These are phyloP conservation scores for Phytophthora tubulina DNA, from an alignment of 352 stramenopile species.

Conservation along the genomic window DNA sequence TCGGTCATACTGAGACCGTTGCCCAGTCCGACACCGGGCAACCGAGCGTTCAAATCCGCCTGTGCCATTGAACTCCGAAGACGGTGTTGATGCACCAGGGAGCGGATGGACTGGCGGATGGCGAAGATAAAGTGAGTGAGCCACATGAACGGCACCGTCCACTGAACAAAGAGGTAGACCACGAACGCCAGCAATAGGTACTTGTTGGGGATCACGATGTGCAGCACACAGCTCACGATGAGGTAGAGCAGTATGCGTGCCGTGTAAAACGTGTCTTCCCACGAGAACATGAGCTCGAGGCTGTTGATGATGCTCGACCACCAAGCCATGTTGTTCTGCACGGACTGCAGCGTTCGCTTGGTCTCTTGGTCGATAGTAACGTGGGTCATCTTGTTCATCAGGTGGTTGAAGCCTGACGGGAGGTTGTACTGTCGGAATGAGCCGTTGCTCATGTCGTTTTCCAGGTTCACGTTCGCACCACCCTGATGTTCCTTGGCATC, in stretches of 20 bases:
- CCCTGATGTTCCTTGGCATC: slow-evolving; percentile 58
- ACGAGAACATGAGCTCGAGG: slow-evolving; percentile 90
- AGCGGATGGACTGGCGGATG: slow-evolving; percentile 71
- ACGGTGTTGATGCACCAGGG: slow-evolving; percentile 82
- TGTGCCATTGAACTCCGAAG: slow-evolving; percentile 69
- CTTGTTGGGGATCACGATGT: slow-evolving; percentile 89
- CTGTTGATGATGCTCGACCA: slow-evolving; percentile 86
- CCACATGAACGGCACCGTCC: slow-evolving; percentile 85
- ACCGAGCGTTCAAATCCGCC: slow-evolving; percentile 54
- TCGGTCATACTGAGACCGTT: slow-evolving; percentile 42
- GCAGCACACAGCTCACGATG: slow-evolving; percentile 86
- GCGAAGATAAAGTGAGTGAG: slow-evolving; percentile 73
- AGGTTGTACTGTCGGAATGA: slow-evolving; percentile 86
- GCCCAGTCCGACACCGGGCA: slow-evolving; percentile 47
- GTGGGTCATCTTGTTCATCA: slow-evolving; percentile 93
- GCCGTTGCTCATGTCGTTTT: slow-evolving; percentile 48
- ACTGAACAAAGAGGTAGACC: slow-evolving; percentile 83
- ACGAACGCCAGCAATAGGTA: slow-evolving; percentile 81
- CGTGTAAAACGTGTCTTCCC: slow-evolving; percentile 90
- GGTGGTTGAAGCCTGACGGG: slow-evolving; percentile 82
- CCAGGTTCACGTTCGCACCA: slow-evolving; percentile 26
- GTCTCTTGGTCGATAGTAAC: slow-evolving; percentile 88
- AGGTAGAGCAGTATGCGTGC: slow-evolving; percentile 82
- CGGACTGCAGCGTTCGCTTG: slow-evolving; percentile 83
- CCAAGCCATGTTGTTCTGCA: slow-evolving; percentile 92